Percentiles rank a stretch among this genome's conserved stretches.
Evolutionary conservation across 179 eudicot genomes (phyloP).

Genomic region (Pouteria campechiana): DNA sequence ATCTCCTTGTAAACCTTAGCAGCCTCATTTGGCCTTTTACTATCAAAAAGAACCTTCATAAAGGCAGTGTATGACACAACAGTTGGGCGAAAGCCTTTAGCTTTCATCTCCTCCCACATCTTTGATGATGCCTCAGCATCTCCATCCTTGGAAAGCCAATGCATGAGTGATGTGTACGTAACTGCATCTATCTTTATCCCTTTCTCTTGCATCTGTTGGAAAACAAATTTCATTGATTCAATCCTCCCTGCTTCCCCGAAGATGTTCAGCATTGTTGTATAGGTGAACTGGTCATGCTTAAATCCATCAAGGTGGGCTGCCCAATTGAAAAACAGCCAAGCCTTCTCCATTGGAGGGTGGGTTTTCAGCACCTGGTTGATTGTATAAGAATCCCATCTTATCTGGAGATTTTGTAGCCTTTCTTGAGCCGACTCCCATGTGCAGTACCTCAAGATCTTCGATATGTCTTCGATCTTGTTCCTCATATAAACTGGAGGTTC

Average conservation of each 20-base stretch:
- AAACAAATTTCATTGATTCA: constrained; percentile 57
- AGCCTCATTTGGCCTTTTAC: constrained; percentile 52
- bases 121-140: constrained; percentile 58
- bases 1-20: constrained; percentile 58
- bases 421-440: constrained; percentile 67
- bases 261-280: constrained; percentile 81
- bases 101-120: constrained; percentile 70
- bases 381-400: constrained; percentile 79
- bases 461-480: constrained; percentile 31
- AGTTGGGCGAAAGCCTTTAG: constrained; percentile 44
- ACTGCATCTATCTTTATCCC: constrained; percentile 50
- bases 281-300: constrained; percentile 74
- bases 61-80: constrained; percentile 79
- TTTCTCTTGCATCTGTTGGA: constrained; percentile 66
- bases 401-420: constrained; percentile 22
- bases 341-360: constrained; percentile 85
- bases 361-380: constrained; percentile 73
- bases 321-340: constrained; percentile 87
- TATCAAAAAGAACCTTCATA: constrained; percentile 63
- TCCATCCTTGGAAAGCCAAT: constrained; percentile 74
- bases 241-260: constrained; percentile 86
- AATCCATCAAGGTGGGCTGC: constrained; percentile 38
- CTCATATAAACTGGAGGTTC: constrained; percentile 38
- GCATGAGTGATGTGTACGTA: constrained; percentile 64
- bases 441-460: constrained; percentile 48